Conservation (phyloP, 2,329 filamentous ascomycete species). For the Metarhizium rileyi region DNA sequence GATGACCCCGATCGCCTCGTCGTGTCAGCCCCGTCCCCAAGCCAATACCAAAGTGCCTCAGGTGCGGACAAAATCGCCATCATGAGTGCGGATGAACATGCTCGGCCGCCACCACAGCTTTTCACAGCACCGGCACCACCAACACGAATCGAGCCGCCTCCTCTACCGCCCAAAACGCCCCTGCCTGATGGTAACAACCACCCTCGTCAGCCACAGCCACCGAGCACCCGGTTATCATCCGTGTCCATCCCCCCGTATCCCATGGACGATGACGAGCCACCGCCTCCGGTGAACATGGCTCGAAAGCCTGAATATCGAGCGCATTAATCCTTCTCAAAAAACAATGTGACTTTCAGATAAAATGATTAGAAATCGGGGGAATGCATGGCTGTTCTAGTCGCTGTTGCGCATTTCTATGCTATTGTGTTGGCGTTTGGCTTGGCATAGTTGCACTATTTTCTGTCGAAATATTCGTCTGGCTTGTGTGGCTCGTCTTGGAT, state of each 20-base stretch:
- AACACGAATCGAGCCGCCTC: slow-evolving; percentile 50
- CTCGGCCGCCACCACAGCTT: slow-evolving; percentile 29
- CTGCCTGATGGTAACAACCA: slow-evolving; percentile 39
- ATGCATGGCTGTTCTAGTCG: neutral
- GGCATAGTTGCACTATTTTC: neutral
- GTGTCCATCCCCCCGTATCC: slow-evolving; percentile 62
- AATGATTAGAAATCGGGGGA: neutral
- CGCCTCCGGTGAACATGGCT: slow-evolving; percentile 76
- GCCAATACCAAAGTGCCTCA: slow-evolving; percentile 45
- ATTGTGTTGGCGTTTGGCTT: neutral
- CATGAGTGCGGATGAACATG: slow-evolving; percentile 47
- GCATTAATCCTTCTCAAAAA: neutral
- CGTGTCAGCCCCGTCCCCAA: slow-evolving; percentile 47
- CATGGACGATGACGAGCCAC: slow-evolving; percentile 64
- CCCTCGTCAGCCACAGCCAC: slow-evolving; percentile 20
- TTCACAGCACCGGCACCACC: slow-evolving; percentile 17
- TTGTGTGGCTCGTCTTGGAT: neutral
- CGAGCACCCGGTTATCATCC: slow-evolving; percentile 22
- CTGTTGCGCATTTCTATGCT: neutral
- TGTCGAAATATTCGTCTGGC: neutral
- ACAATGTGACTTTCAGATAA: neutral
- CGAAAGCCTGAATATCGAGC: slow-evolving; percentile 67
- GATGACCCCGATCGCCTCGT: slow-evolving; percentile 44
- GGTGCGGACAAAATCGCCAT: slow-evolving; percentile 63
- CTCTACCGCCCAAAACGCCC: slow-evolving; percentile 68